Evolutionary conservation across 2,329 filamentous ascomycete genomes (phyloP).

Genomic region (Trichophyton rubrum): DNA sequence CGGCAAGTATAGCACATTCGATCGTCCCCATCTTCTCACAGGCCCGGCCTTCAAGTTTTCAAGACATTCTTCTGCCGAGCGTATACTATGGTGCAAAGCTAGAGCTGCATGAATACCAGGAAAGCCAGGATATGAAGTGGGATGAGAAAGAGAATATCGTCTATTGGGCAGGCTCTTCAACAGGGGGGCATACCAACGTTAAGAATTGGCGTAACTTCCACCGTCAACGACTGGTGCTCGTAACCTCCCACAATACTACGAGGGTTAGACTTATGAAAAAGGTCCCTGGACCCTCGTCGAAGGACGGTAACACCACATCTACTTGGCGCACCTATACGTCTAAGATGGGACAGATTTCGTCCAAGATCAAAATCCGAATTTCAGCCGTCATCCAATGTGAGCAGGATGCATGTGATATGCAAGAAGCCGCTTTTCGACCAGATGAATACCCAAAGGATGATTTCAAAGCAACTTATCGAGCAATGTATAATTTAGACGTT

Average conservation of each 20-base stretch:
- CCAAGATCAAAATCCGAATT: constrained; percentile 35
- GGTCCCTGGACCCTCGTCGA: not conserved
- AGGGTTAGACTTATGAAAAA: constrained; percentile 4
- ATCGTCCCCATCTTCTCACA: constrained; percentile 14
- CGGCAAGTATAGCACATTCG: constrained; percentile 9
- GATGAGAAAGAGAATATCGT: constrained; percentile 37
- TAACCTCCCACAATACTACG: constrained; percentile 9
- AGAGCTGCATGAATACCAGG: constrained; percentile 31
- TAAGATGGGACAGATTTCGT: constrained; percentile 3
- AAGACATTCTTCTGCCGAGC: constrained; percentile 40
- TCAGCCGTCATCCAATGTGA: constrained; percentile 38
- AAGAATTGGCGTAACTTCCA: constrained; percentile 35
- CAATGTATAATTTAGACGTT: constrained; percentile 39
- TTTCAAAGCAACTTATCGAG: constrained; percentile 27
- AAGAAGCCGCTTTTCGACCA: constrained; percentile 14
- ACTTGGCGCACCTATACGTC: constrained; percentile 10
- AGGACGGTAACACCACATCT: not conserved
- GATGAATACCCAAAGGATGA: constrained; percentile 21
- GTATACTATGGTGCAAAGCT: constrained; percentile 32
- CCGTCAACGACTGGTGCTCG: constrained; percentile 36
- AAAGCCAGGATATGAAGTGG: constrained; percentile 35
- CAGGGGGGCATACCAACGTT: constrained; percentile 33
- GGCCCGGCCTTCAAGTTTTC: constrained; percentile 12
- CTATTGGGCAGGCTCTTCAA: constrained; percentile 47
- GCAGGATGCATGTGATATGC: constrained; percentile 20